Conservation (phyloP, 2,329 filamentous ascomycete species). For the Xylariaceae sp. region DNA sequence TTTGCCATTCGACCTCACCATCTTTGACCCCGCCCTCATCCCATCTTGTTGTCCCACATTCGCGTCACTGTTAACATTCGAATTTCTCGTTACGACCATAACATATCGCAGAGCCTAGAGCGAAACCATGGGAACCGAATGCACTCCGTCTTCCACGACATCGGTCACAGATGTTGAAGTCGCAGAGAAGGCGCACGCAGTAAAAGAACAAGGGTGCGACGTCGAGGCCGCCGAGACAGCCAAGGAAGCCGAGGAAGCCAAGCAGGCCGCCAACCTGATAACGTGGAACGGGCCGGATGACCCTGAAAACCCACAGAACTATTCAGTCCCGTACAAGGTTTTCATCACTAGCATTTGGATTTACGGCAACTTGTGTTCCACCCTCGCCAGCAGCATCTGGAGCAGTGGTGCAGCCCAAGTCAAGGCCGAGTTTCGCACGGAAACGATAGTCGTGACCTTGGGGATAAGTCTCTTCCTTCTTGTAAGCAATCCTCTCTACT, state of each 20-base stretch:
- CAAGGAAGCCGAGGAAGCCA: not conserved
- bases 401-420: conserved; percentile 9
- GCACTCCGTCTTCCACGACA: not conserved
- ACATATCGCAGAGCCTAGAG: not conserved
- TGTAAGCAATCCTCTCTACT: conserved; percentile 1
- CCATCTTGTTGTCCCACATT: no score
- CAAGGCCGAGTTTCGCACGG: conserved; percentile 5
- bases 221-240: not conserved
- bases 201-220: no score
- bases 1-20: no score
- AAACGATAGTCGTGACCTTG: conserved; percentile 10
- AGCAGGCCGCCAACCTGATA: conserved; percentile 11
- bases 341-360: conserved; percentile 15
- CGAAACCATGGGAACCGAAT: not conserved
- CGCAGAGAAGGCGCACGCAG: no score
- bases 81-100: not conserved
- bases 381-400: conserved; percentile 17
- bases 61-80: not conserved
- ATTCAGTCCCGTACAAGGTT: conserved; percentile 2
- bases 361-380: conserved; percentile 12
- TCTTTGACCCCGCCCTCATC: no score
- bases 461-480: conserved; percentile 15
- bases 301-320: conserved; percentile 16
- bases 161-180: conserved; percentile 4
- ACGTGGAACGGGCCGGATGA: conserved; percentile 14